These are phyloP conservation scores for Fraxinus nigra DNA, from an alignment of 305 asterid genomes.

Conservation along the genomic window DNA sequence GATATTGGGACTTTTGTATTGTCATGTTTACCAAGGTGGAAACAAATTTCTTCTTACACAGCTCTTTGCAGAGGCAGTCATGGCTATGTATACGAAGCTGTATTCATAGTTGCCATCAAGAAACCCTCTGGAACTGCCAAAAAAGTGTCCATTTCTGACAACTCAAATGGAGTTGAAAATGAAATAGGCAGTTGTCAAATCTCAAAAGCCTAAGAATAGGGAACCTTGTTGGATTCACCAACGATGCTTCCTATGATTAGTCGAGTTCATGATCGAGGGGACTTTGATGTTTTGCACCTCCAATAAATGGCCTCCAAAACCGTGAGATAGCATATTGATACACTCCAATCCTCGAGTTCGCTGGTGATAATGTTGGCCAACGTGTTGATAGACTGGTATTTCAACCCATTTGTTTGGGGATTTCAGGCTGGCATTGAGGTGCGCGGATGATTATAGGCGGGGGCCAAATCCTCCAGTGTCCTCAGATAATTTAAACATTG, in stretches of 20 bases:
- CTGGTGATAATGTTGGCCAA: neutral
- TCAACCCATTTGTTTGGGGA: no score
- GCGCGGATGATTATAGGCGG: no score
- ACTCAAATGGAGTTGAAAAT: constrained; percentile 41
- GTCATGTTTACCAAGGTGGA: neutral
- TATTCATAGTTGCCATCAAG: constrained; percentile 73
- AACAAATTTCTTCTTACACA: neutral
- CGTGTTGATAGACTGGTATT: no score
- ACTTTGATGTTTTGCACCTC: neutral
- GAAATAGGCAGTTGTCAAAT: constrained; percentile 34
- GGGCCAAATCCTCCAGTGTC: no score
- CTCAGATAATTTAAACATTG: no score
- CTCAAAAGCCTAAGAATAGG: constrained; percentile 61
- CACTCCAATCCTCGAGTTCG: neutral
- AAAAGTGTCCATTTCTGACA: constrained; percentile 24
- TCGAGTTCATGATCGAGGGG: neutral
- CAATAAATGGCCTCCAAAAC: neutral
- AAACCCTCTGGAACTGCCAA: constrained; percentile 47
- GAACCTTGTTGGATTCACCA: constrained; percentile 37
- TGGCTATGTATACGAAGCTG: constrained; percentile 74
- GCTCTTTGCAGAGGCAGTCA: constrained; percentile 69
- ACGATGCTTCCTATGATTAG: neutral
- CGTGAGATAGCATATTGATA: neutral
- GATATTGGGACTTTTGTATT: neutral
- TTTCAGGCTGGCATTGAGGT: no score